These are phyloP conservation scores for Mikania micrantha DNA, from an alignment of 129 eudicot species.

Conservation along the genomic window DNA sequence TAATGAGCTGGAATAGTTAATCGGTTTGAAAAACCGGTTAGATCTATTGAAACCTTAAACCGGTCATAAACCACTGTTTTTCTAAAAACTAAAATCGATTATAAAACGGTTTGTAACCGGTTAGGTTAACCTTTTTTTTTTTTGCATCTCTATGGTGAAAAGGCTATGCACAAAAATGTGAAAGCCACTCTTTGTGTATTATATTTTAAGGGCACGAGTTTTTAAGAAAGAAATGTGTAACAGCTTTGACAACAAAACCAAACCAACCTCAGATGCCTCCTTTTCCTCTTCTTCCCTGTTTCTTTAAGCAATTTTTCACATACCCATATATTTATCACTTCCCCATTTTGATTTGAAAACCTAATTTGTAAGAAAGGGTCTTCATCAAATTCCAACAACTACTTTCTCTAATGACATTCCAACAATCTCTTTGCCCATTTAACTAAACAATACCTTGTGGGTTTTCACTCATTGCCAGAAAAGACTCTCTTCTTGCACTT, in stretches of 20 bases:
- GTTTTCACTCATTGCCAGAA: background rate
- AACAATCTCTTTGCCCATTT: conserved; percentile 29
- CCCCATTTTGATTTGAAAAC: conserved; percentile 16
- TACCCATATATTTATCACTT: conserved; percentile 1
- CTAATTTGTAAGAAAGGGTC: conserved; percentile 16
- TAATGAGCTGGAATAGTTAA: no score
- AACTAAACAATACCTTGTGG: conserved; percentile 14
- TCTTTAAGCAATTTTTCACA: conserved; percentile 50
- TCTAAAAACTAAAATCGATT: no score
- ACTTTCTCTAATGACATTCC: conserved; percentile 44
- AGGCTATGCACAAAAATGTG: no score
- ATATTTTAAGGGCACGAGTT: background rate
- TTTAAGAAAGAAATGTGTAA: conserved; percentile 12
- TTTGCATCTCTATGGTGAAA: no score
- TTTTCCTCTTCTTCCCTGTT: conserved; percentile 35
- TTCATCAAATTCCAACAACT: conserved; percentile 27
- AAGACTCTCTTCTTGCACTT: background rate
- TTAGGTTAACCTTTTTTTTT: no score
- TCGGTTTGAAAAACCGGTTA: no score
- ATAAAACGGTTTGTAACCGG: no score
- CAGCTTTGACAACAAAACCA: conserved; percentile 34
- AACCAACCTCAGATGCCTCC: conserved; percentile 30
- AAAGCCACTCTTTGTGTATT: no score
- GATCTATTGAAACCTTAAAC: no score
- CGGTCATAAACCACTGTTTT: no score